These are phyloP conservation scores for Aspergillus aculeatus DNA, from an alignment of 2,329 filamentous ascomycete genomes.

Conservation along the genomic window DNA sequence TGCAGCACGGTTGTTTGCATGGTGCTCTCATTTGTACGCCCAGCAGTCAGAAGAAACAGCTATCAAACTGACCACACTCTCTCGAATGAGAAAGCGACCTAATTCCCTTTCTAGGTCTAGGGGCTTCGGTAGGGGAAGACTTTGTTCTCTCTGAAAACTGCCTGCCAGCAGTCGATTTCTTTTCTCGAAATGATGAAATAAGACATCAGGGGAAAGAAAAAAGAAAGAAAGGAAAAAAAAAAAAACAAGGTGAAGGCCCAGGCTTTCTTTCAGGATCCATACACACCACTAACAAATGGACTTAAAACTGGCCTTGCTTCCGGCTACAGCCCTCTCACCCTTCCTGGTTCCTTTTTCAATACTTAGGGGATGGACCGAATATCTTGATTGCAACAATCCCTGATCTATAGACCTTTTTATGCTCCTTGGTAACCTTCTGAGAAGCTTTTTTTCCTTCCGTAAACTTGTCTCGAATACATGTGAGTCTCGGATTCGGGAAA, in stretches of 20 bases:
- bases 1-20: slow-evolving; percentile 35
- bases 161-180: background rate
- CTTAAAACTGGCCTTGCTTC: slow-evolving; percentile 35
- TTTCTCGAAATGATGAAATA: background rate
- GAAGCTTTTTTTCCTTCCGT: slow-evolving; percentile 12
- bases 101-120: background rate
- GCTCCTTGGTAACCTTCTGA: slow-evolving; percentile 12
- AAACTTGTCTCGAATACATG: slow-evolving; percentile 15
- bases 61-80: slow-evolving; percentile 21
- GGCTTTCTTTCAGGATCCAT: slow-evolving; percentile 24
- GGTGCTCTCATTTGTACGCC: slow-evolving; percentile 25
- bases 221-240: background rate
- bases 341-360: slow-evolving; percentile 23
- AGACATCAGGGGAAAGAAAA: slow-evolving; percentile 3
- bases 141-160: background rate
- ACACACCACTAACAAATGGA: slow-evolving; percentile 30
- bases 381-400: slow-evolving; percentile 24
- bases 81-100: slow-evolving; percentile 8
- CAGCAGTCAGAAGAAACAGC: slow-evolving; percentile 18
- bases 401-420: slow-evolving; percentile 17
- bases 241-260: slow-evolving; percentile 12
- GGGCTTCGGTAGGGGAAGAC: background rate
- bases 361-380: slow-evolving; percentile 13
- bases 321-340: slow-evolving; percentile 26
- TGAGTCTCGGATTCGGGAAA: slow-evolving; percentile 18